Base-by-base conservation (phyloP, 2,329 filamentous ascomycete species). In the Diaporthe aspalathi region DNA sequence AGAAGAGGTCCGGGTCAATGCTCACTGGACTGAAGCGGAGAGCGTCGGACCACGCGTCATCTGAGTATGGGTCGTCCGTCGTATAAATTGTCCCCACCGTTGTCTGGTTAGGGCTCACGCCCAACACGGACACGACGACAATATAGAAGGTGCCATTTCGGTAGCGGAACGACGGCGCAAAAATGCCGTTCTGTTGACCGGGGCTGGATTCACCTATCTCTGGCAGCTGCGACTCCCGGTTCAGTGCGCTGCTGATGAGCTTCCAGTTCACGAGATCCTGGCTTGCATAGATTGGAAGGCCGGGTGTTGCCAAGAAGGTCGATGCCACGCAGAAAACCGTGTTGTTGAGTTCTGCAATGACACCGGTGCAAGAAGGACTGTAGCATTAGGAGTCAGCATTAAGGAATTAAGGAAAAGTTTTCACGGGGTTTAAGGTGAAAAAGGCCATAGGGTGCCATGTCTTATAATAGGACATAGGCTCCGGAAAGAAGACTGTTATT, bases 101-200 rank as follows among this genome's bases (percentile, higher is more conserved):
- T 79, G 68, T 79, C 76, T 78, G 74, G 73, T 76, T n/a, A 17
- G 54, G 35, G 35, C 43, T 27, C 1, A 43, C 35, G 1, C 54
- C 79, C 50, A 76, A 80, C 24, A 76, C 67, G 63, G 80, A 79
- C 7, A 71, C 74, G 72, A 80, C 70, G 5, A 84, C 79, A 0
- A 86, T 71, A 72, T 84, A 86, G 67, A 87, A 86, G 1, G 74
- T 79, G 0, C 81, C 82, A 2, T 84, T 74, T 38, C 83, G 80
- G 38, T 85, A 82, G 11, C 84, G 77, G 0, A 87, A 75, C 0
- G 85, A 85, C 0, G 85, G 80, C 0, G 87, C 87, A 79, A 84
- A 89, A 45, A 85, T 83, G 0, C 84, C 83, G 5, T 67, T 27
- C 16, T 65, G 24, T 81, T 81, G 20, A 75, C 68, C 2, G 12